Percentiles rank a stretch among this genome's conserved stretches.
These are phyloP conservation scores for Neocucurbitaria cava DNA, from an alignment of 2,329 filamentous ascomycete genomes.

Conservation along the genomic window DNA sequence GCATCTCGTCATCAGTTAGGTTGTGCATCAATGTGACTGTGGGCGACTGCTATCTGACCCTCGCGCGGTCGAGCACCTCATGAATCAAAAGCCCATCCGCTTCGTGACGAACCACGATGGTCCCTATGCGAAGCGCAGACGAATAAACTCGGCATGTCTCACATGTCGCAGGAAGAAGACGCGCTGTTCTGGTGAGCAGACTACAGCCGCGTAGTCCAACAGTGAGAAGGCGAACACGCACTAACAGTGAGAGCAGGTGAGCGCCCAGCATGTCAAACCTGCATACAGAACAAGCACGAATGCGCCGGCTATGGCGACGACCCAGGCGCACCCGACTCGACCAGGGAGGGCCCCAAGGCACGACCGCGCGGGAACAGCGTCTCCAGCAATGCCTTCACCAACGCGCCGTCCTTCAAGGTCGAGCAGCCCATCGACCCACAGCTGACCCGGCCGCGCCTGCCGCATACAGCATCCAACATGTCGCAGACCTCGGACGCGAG, in stretches of 20 bases:
- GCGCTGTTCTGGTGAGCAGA: constrained; percentile 52
- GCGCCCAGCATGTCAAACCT: constrained; percentile 55
- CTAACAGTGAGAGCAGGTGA: constrained; percentile 31
- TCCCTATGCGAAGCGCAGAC: constrained; percentile 50
- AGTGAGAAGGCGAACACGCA: constrained; percentile 3
- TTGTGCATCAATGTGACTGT: constrained; percentile 17
- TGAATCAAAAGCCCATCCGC: constrained; percentile 51
- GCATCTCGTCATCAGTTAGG: not conserved
- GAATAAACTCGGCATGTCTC: constrained; percentile 54
- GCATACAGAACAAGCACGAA: constrained; percentile 56
- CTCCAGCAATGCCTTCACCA: constrained; percentile 16
- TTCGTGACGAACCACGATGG: constrained; percentile 53
- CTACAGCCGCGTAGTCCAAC: not conserved
- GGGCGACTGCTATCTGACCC: constrained; percentile 11
- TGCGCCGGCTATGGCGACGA: constrained; percentile 57
- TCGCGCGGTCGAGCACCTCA: constrained; percentile 24
- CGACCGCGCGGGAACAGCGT: constrained; percentile 25
- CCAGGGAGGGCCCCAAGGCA: constrained; percentile 25
- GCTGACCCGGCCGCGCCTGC: constrained; percentile 32
- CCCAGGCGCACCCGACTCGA: constrained; percentile 22
- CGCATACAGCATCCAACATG: constrained; percentile 23
- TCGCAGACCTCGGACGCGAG: constrained; percentile 35
- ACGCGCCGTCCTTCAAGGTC: constrained; percentile 12
- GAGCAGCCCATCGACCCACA: constrained; percentile 35
- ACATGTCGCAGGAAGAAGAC: constrained; percentile 60